A percentile compares a stretch with the other conserved stretches of the same genome.
Conservation (phyloP, 441 rosid species). For the Daphne laureola region DNA sequence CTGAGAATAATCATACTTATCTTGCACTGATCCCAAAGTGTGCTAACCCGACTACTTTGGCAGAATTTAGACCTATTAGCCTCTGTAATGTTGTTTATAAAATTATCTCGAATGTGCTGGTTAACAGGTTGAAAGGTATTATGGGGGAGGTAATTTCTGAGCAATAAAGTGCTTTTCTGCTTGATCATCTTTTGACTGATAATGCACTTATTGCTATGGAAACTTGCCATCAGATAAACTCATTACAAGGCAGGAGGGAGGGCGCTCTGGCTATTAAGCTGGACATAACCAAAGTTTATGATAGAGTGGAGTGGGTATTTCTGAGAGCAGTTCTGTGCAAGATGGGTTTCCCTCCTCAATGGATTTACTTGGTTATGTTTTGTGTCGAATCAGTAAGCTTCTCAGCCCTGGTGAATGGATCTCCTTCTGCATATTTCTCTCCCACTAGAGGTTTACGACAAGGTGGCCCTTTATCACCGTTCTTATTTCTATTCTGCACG, state of each 20-base stretch:
- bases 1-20: too few species aligned
- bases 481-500: background rate
- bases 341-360: background rate
- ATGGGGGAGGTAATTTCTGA: too few species aligned
- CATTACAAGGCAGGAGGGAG: too few species aligned
- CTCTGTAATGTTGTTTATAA: too few species aligned
- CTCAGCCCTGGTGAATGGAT: background rate
- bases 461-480: slow-evolving; percentile 1
- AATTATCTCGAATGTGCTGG: too few species aligned
- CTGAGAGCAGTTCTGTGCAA: background rate
- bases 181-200: background rate
- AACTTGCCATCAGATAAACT: background rate
- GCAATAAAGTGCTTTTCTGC: too few species aligned
- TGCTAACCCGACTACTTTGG: too few species aligned
- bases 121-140: too few species aligned
- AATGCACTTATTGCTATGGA: background rate
- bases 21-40: too few species aligned
- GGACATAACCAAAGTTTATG: slow-evolving; percentile 8
- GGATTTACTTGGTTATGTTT: background rate
- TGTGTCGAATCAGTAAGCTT: background rate
- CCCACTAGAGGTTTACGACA: background rate
- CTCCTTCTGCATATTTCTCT: background rate
- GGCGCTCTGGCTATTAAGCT: background rate
- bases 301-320: background rate
- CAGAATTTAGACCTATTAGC: too few species aligned